phyloP scores from a whole-genome alignment of 148 eudicot genomes.

The Heliamphora exappendiculata region DNA sequence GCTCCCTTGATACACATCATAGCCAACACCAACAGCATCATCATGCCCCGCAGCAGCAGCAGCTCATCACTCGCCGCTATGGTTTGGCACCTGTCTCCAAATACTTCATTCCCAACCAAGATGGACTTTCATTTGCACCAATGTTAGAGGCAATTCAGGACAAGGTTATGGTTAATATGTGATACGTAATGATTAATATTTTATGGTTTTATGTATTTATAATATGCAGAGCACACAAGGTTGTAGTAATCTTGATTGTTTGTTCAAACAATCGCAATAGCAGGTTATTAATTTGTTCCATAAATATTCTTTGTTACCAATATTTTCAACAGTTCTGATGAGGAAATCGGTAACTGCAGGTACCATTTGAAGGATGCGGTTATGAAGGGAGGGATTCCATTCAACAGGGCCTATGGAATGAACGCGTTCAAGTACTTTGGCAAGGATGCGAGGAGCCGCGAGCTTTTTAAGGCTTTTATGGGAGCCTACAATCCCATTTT shows the following conservation, averaged over 20 bases:
- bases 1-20: constrained; percentile 3
- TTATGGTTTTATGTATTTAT: no score
- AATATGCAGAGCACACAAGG: no score
- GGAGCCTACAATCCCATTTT: constrained; percentile 11
- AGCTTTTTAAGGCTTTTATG: constrained; percentile 11
- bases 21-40: neutral
- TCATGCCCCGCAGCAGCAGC: neutral
- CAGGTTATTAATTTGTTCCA: no score
- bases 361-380: constrained; percentile 14
- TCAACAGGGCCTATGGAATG: constrained; percentile 18
- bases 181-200: neutral
- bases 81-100: constrained; percentile 23
- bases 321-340: neutral
- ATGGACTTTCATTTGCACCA: constrained; percentile 22
- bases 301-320: no score
- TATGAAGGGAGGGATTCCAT: constrained; percentile 11
- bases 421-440: neutral
- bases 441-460: constrained; percentile 5
- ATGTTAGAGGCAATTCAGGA: constrained; percentile 2
- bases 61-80: constrained; percentile 12
- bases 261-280: no score
- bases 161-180: constrained; percentile 8
- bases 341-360: neutral
- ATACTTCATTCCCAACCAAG: constrained; percentile 25
- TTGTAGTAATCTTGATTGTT: no score